These are phyloP conservation scores for Candida ulmi DNA, from an alignment of 805 yeast genomes.

Conservation along the genomic window DNA sequence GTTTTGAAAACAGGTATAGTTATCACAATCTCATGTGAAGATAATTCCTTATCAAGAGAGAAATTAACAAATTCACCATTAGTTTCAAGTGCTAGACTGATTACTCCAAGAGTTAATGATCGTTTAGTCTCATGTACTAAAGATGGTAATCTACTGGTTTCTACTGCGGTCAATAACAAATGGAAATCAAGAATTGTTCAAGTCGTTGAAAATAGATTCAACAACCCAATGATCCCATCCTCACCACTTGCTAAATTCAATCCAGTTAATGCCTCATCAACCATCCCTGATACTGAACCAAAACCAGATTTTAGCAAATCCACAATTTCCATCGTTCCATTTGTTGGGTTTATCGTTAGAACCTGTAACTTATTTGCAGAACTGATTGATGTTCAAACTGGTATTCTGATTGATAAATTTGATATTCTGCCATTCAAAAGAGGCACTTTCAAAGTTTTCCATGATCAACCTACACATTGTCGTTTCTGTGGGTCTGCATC, in stretches of 20 bases:
- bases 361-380: constrained; percentile 55
- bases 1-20: constrained; percentile 48
- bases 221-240: constrained; percentile 12
- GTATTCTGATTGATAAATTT: constrained; percentile 58
- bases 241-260: neutral
- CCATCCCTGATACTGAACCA: neutral
- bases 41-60: constrained; percentile 36
- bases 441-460: constrained; percentile 61
- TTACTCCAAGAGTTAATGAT: constrained; percentile 73
- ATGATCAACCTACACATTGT: constrained; percentile 84
- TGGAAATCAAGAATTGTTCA: constrained; percentile 56
- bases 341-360: constrained; percentile 68
- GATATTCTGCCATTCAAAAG: constrained; percentile 53
- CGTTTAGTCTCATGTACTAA: constrained; percentile 52
- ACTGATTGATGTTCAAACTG: constrained; percentile 73
- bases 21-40: constrained; percentile 42
- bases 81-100: constrained; percentile 48
- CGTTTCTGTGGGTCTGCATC: constrained; percentile 89
- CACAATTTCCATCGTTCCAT: constrained; percentile 51
- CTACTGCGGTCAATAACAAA: constrained; percentile 52
- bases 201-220: constrained; percentile 36
- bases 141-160: constrained; percentile 50
- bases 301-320: constrained; percentile 18
- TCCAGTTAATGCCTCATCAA: neutral
- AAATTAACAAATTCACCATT: constrained; percentile 29